These are phyloP conservation scores for Volutella citrinella DNA, from an alignment of 2,329 filamentous ascomycete genomes.

Conservation along the genomic window DNA sequence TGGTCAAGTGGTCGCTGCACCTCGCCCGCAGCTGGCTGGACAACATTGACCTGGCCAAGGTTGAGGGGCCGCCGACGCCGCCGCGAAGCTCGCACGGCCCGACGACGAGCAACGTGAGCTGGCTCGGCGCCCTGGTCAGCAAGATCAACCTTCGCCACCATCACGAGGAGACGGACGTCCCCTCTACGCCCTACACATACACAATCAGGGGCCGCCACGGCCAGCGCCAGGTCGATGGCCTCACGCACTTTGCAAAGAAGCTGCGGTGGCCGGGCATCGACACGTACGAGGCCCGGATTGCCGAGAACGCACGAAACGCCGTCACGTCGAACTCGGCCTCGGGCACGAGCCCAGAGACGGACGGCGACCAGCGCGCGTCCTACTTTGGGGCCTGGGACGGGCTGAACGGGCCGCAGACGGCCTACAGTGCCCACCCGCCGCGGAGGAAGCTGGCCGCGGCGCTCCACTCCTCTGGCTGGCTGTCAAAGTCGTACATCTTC, in stretches of 20 bases:
- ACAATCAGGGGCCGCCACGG: slow-evolving; percentile 54
- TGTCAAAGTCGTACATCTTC: slow-evolving; percentile 66
- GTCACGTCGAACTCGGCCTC: slow-evolving; percentile 30
- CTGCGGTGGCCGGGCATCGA: slow-evolving; percentile 62
- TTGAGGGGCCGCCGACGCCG: slow-evolving; percentile 24
- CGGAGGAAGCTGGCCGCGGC: slow-evolving; percentile 55
- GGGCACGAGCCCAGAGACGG: slow-evolving; percentile 32
- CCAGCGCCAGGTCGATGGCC: slow-evolving; percentile 57
- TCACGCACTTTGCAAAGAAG: slow-evolving; percentile 62
- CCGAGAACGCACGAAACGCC: slow-evolving; percentile 44
- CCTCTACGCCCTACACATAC: slow-evolving; percentile 38
- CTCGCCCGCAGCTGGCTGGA: slow-evolving; percentile 66
- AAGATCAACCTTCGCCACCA: slow-evolving; percentile 47
- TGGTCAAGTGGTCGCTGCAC: slow-evolving; percentile 66
- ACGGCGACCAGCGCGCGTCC: slow-evolving; percentile 37
- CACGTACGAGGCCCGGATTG: slow-evolving; percentile 45
- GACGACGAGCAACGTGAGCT: slow-evolving; percentile 24
- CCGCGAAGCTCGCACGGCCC: not conserved
- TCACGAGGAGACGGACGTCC: slow-evolving; percentile 33
- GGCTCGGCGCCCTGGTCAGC: slow-evolving; percentile 57
- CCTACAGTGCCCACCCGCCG: slow-evolving; percentile 37
- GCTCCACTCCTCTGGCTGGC: slow-evolving; percentile 60
- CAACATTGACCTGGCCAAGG: slow-evolving; percentile 58
- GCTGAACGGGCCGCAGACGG: slow-evolving; percentile 24
- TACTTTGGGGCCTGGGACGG: slow-evolving; percentile 45